These are phyloP conservation scores for Plasmopara muralis DNA, from an alignment of 352 stramenopile species.

Conservation along the genomic window DNA sequence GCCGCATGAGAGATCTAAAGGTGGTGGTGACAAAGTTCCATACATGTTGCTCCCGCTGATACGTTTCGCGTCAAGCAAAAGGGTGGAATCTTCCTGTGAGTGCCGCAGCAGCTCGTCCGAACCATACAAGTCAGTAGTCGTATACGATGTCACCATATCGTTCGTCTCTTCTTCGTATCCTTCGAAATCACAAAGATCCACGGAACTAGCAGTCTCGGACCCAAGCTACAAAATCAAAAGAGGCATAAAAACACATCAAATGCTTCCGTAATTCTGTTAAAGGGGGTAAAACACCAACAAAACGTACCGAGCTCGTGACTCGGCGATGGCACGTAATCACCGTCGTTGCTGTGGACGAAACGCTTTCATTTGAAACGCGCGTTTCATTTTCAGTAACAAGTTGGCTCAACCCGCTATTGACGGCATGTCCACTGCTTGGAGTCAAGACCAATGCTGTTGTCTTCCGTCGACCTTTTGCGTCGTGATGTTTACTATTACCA, in stretches of 20 bases:
- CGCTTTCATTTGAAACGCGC: slow-evolving; percentile 37
- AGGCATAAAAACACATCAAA: neutral
- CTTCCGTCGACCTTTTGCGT: slow-evolving; percentile 11
- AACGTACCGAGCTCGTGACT: slow-evolving; percentile 50
- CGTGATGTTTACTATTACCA: neutral
- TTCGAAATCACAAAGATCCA: slow-evolving; percentile 44
- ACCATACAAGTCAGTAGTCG: slow-evolving; percentile 28
- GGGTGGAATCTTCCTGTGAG: slow-evolving; percentile 18
- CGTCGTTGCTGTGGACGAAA: slow-evolving; percentile 58
- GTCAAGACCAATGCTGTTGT: slow-evolving; percentile 13
- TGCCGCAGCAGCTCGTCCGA: slow-evolving; percentile 19
- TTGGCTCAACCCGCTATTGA: slow-evolving; percentile 5
- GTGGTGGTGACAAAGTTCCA: slow-evolving; percentile 14
- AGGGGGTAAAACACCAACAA: neutral
- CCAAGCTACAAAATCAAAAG: slow-evolving; percentile 15
- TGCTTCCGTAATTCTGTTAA: neutral
- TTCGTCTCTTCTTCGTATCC: slow-evolving; percentile 38
- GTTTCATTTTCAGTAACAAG: slow-evolving; percentile 25
- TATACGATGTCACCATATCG: slow-evolving; percentile 40
- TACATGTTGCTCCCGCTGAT: slow-evolving; percentile 10
- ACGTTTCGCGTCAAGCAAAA: slow-evolving; percentile 13
- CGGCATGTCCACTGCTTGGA: slow-evolving; percentile 1
- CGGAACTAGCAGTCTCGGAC: slow-evolving; percentile 27
- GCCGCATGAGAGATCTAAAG: slow-evolving; percentile 7
- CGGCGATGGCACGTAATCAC: slow-evolving; percentile 46